Evolutionary conservation across 257 asterid genomes (phyloP), one percentile per base, ranked within the genome.

Genomic region (Coffea eugenioides): DNA sequence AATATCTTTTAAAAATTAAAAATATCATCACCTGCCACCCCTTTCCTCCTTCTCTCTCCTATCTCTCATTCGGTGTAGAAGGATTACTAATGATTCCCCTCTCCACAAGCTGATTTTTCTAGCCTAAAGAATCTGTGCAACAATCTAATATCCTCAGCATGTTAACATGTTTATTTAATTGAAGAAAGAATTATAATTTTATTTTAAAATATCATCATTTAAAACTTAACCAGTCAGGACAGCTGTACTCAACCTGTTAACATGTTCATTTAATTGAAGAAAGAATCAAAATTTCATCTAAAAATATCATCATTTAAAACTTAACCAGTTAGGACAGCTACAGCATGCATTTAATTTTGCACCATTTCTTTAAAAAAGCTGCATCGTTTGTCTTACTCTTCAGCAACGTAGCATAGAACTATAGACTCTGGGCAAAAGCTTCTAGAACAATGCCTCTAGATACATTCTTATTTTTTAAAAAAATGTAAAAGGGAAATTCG

Each of bases 401-500:
- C 84, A 96, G 82, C 85, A 92, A 76, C 59, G 86, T 86, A 69
- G 80, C 93, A 66, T 95, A 95, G 85, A 87, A 91, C 78, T 90
- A 81, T 7, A 98, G 96, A 74, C 94, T 91, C 81, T 89, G 88
- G 41, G 93, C 85, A 62, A 90, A 81, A 3, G 95, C 92, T 54
- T 93, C 92, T 88, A 96, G 75, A 85, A 96, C 92, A 81, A 96
- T 87, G 49, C 97, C 99, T 79, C 98, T 93, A 82, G 54, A 62
- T 43, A 45, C 57, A 48, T 62, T 6, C 0, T 49, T 49, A 8
- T 8, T 52, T 52, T 2, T 1, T 31, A 31, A 31, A 31, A 31
- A 31, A 31, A 31, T 31, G 31, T 31, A 31, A 31, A 31, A 31
- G 31, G 31, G 31, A 31, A 31, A 31, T 31, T 31, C 31, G 31